Evolutionary conservation across 2,329 filamentous ascomycete species (phyloP), one percentile per base, ranked within the genome.

Genomic region (Ramularia endophylla): DNA sequence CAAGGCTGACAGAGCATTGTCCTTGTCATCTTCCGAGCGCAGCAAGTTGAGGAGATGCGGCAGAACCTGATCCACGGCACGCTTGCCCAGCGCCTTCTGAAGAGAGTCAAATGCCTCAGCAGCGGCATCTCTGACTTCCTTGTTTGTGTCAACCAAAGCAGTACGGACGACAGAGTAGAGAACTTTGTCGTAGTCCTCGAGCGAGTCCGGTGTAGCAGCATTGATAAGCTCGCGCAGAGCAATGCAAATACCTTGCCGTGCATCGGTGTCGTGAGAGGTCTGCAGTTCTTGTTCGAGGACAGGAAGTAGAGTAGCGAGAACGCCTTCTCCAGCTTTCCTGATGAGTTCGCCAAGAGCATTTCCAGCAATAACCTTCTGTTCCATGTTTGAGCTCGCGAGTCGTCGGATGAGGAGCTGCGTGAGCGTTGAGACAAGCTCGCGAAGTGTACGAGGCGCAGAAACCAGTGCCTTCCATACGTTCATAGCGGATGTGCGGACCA

Each of bases 281-380:
- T 92, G 82, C 40, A 98, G 74, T 27, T 90, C 88, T 62, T 94
- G 87, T 62, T 97, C 89, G 36, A 98, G 78, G 25, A 89, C 94
- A 20, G 92, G 92, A 46, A 98, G 70, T 46, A 98, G 70, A 31
- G 80, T 94, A 17, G 88, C 80, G 49, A 98, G 73, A 43, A 98
- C 89, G 41, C 87, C 85, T 63, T 98, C 92, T 47, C 94, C 92
- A 58, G 92, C 90, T 67, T 95, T 95, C 58, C 92, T 83, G 59
- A 98, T 97, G 52, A 98, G 80, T 63, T 98, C 92, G 59, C 92
- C 92, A 41, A 98, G 75, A 36, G 92, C 88, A 64, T 97, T 97
- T 63, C 90, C 90, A 52, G 94, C 92, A 72, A 98, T 98, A 55
- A 95, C 85, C 72, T 95, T 97, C 66, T 98, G 92, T 65, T 98